Evolutionary conservation across 2,329 filamentous ascomycete genomes (phyloP).

Genomic region (Biscogniauxia marginata): DNA sequence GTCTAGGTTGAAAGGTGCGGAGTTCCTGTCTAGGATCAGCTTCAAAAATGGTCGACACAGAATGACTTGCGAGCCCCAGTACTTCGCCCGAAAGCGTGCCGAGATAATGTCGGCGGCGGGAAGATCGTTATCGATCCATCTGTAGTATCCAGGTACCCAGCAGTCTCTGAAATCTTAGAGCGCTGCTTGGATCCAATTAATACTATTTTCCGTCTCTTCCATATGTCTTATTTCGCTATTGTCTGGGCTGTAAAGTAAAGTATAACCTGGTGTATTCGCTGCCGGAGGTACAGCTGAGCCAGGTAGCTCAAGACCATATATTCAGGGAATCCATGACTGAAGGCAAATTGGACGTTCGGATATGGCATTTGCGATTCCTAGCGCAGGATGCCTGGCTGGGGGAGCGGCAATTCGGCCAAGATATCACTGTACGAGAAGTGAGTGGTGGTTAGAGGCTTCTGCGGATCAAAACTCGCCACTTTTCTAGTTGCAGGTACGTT

Average conservation of each 20-base stretch:
- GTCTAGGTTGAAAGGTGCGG: conserved; percentile 43
- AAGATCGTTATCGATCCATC: conserved; percentile 64
- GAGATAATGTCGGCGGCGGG: conserved; percentile 75
- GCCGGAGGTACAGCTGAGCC: conserved; percentile 63
- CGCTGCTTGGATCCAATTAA: conserved; percentile 47
- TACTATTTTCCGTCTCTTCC: conserved; percentile 34
- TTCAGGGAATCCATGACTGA: conserved; percentile 43
- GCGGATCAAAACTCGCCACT: conserved; percentile 47
- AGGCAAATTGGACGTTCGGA: conserved; percentile 53
- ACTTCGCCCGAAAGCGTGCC: conserved; percentile 86
- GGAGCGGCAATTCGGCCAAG: conserved; percentile 74
- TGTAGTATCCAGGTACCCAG: conserved; percentile 51
- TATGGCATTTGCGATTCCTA: conserved; percentile 66
- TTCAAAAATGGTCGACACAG: conserved; percentile 76
- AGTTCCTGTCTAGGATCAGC: conserved; percentile 48
- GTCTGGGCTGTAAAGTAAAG: conserved; percentile 49
- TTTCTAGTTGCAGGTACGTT: conserved; percentile 92
- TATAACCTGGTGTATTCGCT: conserved; percentile 64
- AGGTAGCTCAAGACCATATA: conserved; percentile 58
- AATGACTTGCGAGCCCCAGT: conserved; percentile 89
- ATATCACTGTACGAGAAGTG: conserved; percentile 66
- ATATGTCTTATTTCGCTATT: conserved; percentile 25
- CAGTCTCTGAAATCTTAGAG: conserved; percentile 41
- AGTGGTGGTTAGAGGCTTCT: conserved; percentile 1
- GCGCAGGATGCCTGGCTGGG: conserved; percentile 58